Evolutionary conservation across 225 moss, liverwort and hornwort genomes (phyloP), one percentile per base, ranked within the genome.

Genomic region (Antitrichia curtipendula): DNA sequence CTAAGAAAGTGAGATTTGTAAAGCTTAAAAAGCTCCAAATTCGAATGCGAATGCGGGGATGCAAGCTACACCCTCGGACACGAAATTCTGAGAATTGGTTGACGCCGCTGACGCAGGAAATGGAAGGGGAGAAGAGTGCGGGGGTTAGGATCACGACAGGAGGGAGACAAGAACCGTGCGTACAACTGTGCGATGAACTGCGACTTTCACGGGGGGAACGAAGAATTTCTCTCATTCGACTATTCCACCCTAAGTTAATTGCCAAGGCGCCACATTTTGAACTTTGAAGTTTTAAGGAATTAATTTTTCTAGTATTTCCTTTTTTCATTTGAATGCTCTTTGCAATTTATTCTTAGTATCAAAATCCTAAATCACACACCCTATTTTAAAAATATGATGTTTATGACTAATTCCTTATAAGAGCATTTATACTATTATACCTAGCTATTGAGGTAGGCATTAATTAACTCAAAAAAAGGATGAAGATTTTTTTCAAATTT

Each of bases 371-470:
- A 52, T 0, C 8, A 0, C 36, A 23, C 14, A 1, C 0, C 6
- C 2, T 22, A 14, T 36, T 75, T 52, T 22, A 0, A 13, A 22
- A 34, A 49, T 4, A 34, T 6, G 22, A 75, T 75, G 1, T 36
- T 75, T 52, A 36, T 52, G 2, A 50, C 5, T 75, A 13, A 22
- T 34, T 75, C 3, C 0, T 8, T 12, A 13, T 21, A 7, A 13
- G 50, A 32, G 8, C 8, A 32, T 12, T 19, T 47, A 0, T 73
- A 73, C 12, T 31, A 73, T 2, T 1, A 0, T 45, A 29, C 5
- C 3, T 0, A 0, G 4, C 45, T 45, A 45, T 45, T 0, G 45
- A 71, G 43, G 28, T 28, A 0, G 4, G 0, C 1, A 16, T 2
- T 16, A 71, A 71, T 16, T 43, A 8, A 27, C 43, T 71, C 3